These are phyloP conservation scores for Harringtonia aguacate DNA, from an alignment of 2,329 filamentous ascomycete species.

Conservation along the genomic window DNA sequence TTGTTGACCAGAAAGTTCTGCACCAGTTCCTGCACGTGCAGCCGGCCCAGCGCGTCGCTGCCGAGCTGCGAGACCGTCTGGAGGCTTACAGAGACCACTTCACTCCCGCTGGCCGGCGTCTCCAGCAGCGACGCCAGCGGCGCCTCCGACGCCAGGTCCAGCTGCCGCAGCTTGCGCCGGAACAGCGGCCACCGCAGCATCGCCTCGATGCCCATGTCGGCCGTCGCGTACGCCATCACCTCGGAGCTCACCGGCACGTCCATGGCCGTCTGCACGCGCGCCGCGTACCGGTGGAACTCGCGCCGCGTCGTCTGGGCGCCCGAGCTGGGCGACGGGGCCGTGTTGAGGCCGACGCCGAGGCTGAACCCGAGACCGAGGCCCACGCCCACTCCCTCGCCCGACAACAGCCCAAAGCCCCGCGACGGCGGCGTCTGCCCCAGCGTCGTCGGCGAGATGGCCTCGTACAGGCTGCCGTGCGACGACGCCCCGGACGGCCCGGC, in stretches of 20 bases:
- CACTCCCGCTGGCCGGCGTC: not conserved
- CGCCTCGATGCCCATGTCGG: conserved; percentile 7
- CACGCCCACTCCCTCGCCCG: too few relatives aligned
- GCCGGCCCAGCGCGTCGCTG: not conserved
- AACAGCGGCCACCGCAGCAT: conserved; percentile 7
- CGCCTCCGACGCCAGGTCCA: not conserved
- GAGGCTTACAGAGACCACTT: conserved; percentile 19
- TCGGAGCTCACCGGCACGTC: conserved; percentile 4
- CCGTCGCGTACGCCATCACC: not conserved
- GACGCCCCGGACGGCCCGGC: not conserved
- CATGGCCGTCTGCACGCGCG: not conserved
- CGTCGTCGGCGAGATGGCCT: not conserved
- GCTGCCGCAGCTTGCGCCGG: not conserved
- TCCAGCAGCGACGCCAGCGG: not conserved
- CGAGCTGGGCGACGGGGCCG: not conserved
- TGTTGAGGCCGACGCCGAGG: not conserved
- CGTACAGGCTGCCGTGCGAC: not conserved
- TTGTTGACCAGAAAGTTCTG: conserved; percentile 20
- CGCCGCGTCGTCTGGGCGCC: not conserved
- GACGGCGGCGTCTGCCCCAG: not conserved
- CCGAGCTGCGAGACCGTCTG: conserved; percentile 29
- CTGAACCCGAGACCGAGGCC: too few relatives aligned
- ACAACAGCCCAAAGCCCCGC: too few relatives aligned
- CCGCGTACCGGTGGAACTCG: conserved; percentile 2
- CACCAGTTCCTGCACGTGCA: conserved; percentile 2